These are phyloP conservation scores for Coemansia sp. DNA, from an alignment of 192 early-diverging fungal genomes.

Conservation along the genomic window DNA sequence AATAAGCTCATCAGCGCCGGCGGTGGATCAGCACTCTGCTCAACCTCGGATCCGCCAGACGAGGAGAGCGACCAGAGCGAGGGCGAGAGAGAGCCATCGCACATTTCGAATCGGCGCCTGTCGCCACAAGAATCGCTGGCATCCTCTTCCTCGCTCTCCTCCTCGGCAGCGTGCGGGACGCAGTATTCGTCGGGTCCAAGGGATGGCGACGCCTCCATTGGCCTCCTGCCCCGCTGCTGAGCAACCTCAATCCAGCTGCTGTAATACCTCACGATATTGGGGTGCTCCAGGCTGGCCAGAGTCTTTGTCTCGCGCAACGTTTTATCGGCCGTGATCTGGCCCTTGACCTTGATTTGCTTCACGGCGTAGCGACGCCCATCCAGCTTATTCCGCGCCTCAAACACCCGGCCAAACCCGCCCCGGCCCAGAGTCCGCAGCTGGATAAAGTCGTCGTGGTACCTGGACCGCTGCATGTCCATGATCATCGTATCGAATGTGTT, in stretches of 20 bases:
- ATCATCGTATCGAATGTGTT: constrained; percentile 41
- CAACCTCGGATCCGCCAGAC: background rate
- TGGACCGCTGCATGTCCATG: constrained; percentile 48
- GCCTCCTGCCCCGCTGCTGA: constrained; percentile 20
- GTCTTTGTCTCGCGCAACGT: constrained; percentile 91
- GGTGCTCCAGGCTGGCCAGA: constrained; percentile 79
- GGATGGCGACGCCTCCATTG: background rate
- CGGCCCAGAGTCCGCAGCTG: constrained; percentile 77
- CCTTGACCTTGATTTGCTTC: constrained; percentile 77
- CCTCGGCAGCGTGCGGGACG: constrained; percentile 4
- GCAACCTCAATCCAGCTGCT: constrained; percentile 86
- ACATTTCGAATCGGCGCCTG: background rate
- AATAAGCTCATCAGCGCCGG: background rate
- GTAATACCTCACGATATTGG: constrained; percentile 92
- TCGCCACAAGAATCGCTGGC: background rate
- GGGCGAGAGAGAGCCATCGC: background rate
- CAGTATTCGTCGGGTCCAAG: background rate
- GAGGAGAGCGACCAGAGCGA: background rate
- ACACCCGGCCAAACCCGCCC: constrained; percentile 92
- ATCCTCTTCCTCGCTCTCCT: background rate
- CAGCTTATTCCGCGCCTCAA: constrained; percentile 77
- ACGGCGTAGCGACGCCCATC: constrained; percentile 91
- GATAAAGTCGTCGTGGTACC: constrained; percentile 82
- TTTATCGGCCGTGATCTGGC: constrained; percentile 59
- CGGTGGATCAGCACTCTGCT: background rate